phyloP scores from a whole-genome alignment of 75 land plant genomes.

The Sequoia sempervirens region DNA sequence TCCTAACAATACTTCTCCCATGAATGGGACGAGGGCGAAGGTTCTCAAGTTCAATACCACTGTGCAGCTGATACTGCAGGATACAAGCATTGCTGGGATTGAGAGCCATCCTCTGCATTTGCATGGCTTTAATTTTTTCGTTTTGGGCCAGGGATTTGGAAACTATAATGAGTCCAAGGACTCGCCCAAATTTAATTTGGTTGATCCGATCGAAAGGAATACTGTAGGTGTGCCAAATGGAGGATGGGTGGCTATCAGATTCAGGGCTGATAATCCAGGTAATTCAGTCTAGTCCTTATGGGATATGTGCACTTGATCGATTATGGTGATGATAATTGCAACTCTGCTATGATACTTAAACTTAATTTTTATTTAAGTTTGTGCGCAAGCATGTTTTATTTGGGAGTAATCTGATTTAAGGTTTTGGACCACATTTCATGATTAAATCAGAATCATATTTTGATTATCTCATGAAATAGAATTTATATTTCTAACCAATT shows the following conservation, averaged over 20 bases:
- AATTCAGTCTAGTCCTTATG: background rate
- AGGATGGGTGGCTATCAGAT: conserved; percentile 62
- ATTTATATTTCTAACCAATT: background rate
- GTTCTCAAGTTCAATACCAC: conserved; percentile 20
- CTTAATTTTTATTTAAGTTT: no score
- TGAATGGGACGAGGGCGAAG: conserved; percentile 18
- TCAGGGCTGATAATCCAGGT: conserved; percentile 64
- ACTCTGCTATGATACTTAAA: no score
- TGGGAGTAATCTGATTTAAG: no score
- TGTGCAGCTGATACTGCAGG: conserved; percentile 36
- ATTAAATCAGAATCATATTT: background rate
- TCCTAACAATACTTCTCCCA: conserved; percentile 20
- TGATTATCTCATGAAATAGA: background rate
- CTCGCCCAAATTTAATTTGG: conserved; percentile 45
- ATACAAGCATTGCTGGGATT: conserved; percentile 27
- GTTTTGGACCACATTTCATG: no score
- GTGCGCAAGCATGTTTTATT: no score
- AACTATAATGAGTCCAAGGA: conserved; percentile 39
- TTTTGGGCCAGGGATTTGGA: conserved; percentile 44
- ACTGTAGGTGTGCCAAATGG: conserved; percentile 38
- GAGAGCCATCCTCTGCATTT: conserved; percentile 43
- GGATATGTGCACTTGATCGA: no score
- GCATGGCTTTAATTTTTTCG: conserved; percentile 37
- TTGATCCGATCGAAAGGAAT: conserved; percentile 46
- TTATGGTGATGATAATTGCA: no score